Conservation (phyloP, 129 eudicot species). For the Ambrosia artemisiifolia region DNA sequence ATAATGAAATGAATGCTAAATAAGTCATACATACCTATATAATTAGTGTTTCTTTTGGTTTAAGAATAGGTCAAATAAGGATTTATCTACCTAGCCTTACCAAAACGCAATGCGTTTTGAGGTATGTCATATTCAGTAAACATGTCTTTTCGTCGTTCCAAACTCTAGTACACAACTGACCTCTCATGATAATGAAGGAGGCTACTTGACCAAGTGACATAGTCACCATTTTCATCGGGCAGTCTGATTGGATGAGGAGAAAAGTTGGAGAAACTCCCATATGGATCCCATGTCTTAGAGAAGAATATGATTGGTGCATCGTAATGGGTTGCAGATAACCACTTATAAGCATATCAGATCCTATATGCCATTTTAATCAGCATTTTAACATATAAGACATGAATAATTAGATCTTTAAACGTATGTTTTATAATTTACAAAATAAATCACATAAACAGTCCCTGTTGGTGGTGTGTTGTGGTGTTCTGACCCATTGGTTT, state of each 20-base stretch:
- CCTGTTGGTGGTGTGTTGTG: not conserved
- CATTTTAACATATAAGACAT: not conserved
- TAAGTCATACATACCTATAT: no score
- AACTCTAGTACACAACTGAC: no score
- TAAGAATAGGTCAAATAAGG: no score
- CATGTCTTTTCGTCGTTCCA: no score
- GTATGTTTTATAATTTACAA: not conserved
- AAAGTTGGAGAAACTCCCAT: conserved; percentile 91
- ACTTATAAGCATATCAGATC: conserved; percentile 92
- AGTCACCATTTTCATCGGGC: conserved; percentile 65
- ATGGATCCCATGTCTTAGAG: conserved; percentile 96
- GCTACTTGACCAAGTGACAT: conserved; percentile 76
- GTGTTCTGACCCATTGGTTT: not conserved
- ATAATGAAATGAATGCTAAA: no score
- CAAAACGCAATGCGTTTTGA: no score
- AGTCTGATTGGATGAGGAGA: conserved; percentile 82
- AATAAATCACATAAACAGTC: not conserved
- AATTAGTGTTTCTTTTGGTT: no score
- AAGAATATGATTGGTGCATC: conserved; percentile 83
- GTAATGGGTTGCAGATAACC: conserved; percentile 95
- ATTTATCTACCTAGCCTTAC: no score
- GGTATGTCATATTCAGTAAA: no score
- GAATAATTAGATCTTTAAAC: not conserved
- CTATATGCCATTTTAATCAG: conserved; percentile 54
- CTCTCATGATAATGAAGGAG: no score